These are phyloP conservation scores for Penicillium herquei DNA, from an alignment of 495 filamentous ascomycete genomes.

Conservation along the genomic window DNA sequence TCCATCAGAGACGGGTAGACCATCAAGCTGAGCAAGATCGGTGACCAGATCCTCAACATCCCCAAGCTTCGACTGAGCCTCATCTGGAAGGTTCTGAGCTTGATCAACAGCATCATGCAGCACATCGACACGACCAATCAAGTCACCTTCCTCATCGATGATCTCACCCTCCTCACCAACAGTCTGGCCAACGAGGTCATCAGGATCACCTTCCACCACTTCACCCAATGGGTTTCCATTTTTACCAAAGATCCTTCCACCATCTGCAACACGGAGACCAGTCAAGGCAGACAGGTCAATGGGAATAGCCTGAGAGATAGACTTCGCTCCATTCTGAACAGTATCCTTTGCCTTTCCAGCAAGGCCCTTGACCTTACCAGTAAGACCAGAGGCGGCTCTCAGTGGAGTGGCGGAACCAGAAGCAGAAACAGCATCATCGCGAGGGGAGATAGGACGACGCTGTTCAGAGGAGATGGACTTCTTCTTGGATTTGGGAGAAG, in stretches of 20 bases:
- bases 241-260: conserved; percentile 38
- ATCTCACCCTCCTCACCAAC: conserved; percentile 57
- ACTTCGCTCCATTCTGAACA: conserved; percentile 21
- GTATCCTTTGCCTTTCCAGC: conserved; percentile 26
- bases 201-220: conserved; percentile 41
- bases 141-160: conserved; percentile 48
- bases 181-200: conserved; percentile 44
- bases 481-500: conserved; percentile 35
- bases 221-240: conserved; percentile 39
- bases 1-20: conserved; percentile 55
- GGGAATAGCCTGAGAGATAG: conserved; percentile 27
- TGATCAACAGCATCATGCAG: conserved; percentile 34
- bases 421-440: conserved; percentile 26
- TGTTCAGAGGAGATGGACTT: conserved; percentile 30
- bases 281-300: conserved; percentile 66
- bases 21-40: conserved; percentile 48
- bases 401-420: conserved; percentile 30
- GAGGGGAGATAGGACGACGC: conserved; percentile 28
- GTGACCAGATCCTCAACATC: conserved; percentile 19
- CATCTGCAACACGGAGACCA: conserved; percentile 58
- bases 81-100: conserved; percentile 19
- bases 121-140: conserved; percentile 46
- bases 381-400: conserved; percentile 9
- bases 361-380: conserved; percentile 19
- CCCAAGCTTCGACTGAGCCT: conserved; percentile 18